Conservation (phyloP, 1,139 yeast species). For the Debaryomyces psychrophilus region DNA sequence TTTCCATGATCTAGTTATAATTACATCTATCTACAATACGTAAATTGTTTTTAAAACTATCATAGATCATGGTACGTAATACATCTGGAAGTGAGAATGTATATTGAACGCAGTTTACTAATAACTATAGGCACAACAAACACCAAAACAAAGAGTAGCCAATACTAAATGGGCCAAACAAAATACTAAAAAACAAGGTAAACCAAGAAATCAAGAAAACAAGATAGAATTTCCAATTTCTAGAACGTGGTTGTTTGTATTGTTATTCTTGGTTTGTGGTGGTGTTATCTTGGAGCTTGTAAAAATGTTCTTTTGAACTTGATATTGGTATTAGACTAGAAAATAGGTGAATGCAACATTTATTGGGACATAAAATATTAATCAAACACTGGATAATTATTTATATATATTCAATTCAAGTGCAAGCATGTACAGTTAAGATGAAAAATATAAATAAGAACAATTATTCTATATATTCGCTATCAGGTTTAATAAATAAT, state of each 20-base stretch:
- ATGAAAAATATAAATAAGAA: not conserved
- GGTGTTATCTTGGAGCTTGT: slow-evolving; percentile 79
- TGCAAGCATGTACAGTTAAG: not conserved
- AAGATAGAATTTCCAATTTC: slow-evolving; percentile 53
- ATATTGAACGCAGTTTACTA: slow-evolving; percentile 38
- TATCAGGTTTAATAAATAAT: slow-evolving; percentile 8
- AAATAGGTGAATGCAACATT: not conserved
- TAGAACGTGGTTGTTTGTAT: slow-evolving; percentile 59
- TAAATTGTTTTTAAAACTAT: not conserved
- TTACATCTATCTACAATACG: too few species aligned
- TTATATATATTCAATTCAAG: not conserved
- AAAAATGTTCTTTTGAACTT: slow-evolving; percentile 47
- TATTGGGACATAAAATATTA: not conserved
- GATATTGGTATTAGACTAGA: not conserved
- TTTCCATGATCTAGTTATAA: not conserved
- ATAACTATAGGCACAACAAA: slow-evolving; percentile 59
- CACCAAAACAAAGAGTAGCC: slow-evolving; percentile 84
- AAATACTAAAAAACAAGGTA: slow-evolving; percentile 71
- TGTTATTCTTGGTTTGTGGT: slow-evolving; percentile 76
- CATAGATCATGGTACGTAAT: slow-evolving; percentile 2
- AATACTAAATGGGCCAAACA: slow-evolving; percentile 78
- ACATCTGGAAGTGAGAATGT: not conserved
- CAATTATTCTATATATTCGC: slow-evolving; percentile 4
- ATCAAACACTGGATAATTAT: not conserved
- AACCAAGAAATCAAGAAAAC: slow-evolving; percentile 47